Evolutionary conservation across 352 stramenopile genomes (phyloP).

Genomic region (Phytophthora nicotianae): DNA sequence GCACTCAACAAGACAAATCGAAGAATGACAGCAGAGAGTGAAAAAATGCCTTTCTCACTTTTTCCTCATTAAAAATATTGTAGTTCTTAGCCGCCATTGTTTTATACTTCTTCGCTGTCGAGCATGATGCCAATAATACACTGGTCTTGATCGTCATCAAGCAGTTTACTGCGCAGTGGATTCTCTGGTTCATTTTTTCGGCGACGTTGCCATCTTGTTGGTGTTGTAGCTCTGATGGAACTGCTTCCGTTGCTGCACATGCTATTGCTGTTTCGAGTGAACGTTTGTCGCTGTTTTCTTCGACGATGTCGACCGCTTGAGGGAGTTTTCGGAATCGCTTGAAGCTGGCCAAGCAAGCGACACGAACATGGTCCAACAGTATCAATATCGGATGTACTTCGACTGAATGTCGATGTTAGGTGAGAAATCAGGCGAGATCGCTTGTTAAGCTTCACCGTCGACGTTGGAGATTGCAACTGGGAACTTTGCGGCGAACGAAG

Average conservation of each 20-base stretch:
- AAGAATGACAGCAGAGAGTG: constrained; percentile 11
- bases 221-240: constrained; percentile 6
- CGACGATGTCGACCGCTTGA: constrained; percentile 13
- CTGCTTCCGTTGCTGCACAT: constrained; percentile 8
- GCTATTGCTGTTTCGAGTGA: constrained; percentile 16
- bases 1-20: constrained; percentile 8
- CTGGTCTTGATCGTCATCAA: constrained; percentile 14
- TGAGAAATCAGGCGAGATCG: constrained; percentile 24
- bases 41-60: constrained; percentile 32
- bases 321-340: constrained; percentile 5
- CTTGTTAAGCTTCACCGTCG: constrained; percentile 22
- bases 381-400: constrained; percentile 3
- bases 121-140: constrained; percentile 8
- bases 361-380: constrained; percentile 12
- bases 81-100: background rate
- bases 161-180: constrained; percentile 21
- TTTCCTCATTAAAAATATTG: background rate
- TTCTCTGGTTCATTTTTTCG: constrained; percentile 12
- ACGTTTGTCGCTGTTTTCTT: constrained; percentile 1
- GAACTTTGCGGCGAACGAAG: constrained; percentile 1
- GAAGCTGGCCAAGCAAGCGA: constrained; percentile 20
- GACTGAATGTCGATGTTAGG: constrained; percentile 16
- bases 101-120: constrained; percentile 5
- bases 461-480: constrained; percentile 1
- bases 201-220: constrained; percentile 14